Base-by-base conservation (phyloP, 768 basidiomycete genomes). In the Leccinum imitatum region DNA sequence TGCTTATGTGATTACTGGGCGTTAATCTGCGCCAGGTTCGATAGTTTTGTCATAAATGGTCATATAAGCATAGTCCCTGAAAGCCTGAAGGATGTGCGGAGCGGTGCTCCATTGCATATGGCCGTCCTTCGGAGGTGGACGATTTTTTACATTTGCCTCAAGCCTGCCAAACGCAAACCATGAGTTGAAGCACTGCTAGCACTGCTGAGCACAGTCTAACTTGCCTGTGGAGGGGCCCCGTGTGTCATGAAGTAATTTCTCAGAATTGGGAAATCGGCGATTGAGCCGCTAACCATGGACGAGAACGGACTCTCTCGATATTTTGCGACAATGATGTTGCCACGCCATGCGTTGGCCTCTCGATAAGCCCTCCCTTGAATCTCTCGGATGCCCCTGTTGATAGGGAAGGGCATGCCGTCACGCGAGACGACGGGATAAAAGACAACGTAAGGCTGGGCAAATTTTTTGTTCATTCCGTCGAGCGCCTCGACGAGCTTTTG, bases 231-330 rank as follows among this genome's bases (percentile, higher is more conserved):
- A 56, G 86, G 84, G 13, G 82, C 81, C 31, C 80, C 80, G 68
- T 89, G 87, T 46, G 84, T 88, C 66, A 85, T 76, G 58, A 93
- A 82, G 71, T 86, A 91, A 71, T 93, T 93, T 70, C 89, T 87
- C 61, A 93, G 72, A 62, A 93, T 83, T 3, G 91, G 87, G 63
- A 91, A 93, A 68, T 92, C 91, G 39, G 90, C 86, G 82, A 91
- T 91, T n/a, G 87, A 85, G 23, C 84, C 85, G 68, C 91, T 80
- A 21, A 85, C 83, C 83, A 92, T 83, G 37, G 73, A 75, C 2
- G 76, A 73, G 70, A 79, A 82, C 7, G 74, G 72, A 31, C 71
- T 69, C 66, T 82, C 80, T 46, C 68, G 69, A 62, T 82, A 93
- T 73, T 92, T 93, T 44, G 87, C 89, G 48, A 91, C 77, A 63